phyloP scores from a whole-genome alignment of 2,329 filamentous ascomycete species.

The Dothideomycetes sp. region DNA sequence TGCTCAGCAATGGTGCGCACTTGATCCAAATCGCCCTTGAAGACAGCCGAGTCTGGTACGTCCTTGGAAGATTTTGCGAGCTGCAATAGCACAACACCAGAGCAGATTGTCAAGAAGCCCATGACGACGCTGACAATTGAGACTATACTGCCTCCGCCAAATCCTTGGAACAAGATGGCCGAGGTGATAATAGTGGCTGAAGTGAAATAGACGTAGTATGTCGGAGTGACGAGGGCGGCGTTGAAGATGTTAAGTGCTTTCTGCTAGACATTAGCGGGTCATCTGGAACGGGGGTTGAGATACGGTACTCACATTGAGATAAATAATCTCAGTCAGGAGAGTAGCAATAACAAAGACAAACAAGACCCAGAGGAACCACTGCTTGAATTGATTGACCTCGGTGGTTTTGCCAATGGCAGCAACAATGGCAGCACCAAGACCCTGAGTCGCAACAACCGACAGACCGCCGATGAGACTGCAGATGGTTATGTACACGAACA shows the following conservation, averaged over 20 bases:
- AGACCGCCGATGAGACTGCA: constrained; percentile 91
- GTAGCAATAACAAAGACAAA: constrained; percentile 86
- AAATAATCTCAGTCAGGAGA: constrained; percentile 86
- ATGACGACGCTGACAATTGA: constrained; percentile 83
- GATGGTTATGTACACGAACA: constrained; percentile 94
- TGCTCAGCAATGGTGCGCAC: constrained; percentile 91
- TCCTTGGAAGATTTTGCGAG: constrained; percentile 98
- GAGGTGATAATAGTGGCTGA: constrained; percentile 92
- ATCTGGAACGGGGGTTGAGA: neutral
- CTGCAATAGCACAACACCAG: constrained; percentile 84
- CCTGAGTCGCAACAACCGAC: constrained; percentile 91
- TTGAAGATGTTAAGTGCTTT: constrained; percentile 99
- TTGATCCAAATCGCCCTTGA: constrained; percentile 87
- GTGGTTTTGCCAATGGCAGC: constrained; percentile 67
- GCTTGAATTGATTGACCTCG: constrained; percentile 63
- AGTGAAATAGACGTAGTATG: constrained; percentile 98
- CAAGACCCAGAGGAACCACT: constrained; percentile 93
- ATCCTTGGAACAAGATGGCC: constrained; percentile 82
- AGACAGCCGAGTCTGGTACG: constrained; percentile 85
- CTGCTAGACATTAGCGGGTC: constrained; percentile 43
- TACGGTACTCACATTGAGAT: constrained; percentile 69
- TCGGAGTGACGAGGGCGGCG: constrained; percentile 90
- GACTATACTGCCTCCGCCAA: constrained; percentile 73
- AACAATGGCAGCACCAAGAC: constrained; percentile 81
- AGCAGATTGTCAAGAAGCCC: constrained; percentile 88